These are phyloP conservation scores for Rutidosis leptorrhynchoides DNA, from an alignment of 129 eudicot genomes.

Conservation along the genomic window DNA sequence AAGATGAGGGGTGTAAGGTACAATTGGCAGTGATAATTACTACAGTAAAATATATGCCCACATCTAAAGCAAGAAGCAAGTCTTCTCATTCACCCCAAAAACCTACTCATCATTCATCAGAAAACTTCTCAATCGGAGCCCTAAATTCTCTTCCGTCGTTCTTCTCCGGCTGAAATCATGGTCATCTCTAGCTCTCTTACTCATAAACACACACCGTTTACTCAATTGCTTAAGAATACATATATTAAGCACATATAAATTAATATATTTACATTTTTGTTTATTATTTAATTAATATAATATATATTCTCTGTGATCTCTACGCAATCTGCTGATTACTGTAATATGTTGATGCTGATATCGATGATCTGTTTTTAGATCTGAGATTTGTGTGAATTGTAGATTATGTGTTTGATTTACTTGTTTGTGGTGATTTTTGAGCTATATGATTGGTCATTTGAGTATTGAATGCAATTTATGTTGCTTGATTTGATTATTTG, in stretches of 20 bases:
- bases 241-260: neutral
- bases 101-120: neutral
- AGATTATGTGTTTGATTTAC: slow-evolving; percentile 6
- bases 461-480: neutral
- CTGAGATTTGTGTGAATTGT: slow-evolving; percentile 12
- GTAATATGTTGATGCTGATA: slow-evolving; percentile 19
- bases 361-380: slow-evolving; percentile 28
- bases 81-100: slow-evolving; percentile 4
- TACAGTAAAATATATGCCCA: neutral
- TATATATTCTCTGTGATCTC: slow-evolving; percentile 20
- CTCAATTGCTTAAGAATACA: neutral
- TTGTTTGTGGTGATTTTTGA: neutral
- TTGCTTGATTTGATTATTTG: neutral
- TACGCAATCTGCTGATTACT: slow-evolving; percentile 17
- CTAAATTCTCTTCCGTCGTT: neutral
- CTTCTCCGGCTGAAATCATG: neutral
- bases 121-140: slow-evolving; percentile 1
- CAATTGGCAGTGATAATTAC: neutral
- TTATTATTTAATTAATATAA: too few relatives aligned
- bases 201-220: neutral
- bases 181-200: neutral
- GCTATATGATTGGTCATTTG: slow-evolving; percentile 4
- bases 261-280: slow-evolving; percentile 5
- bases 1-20: neutral
- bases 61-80: neutral